phyloP scores from a whole-genome alignment of 768 basidiomycete genomes.

The Nevesoporus exiguus region DNA sequence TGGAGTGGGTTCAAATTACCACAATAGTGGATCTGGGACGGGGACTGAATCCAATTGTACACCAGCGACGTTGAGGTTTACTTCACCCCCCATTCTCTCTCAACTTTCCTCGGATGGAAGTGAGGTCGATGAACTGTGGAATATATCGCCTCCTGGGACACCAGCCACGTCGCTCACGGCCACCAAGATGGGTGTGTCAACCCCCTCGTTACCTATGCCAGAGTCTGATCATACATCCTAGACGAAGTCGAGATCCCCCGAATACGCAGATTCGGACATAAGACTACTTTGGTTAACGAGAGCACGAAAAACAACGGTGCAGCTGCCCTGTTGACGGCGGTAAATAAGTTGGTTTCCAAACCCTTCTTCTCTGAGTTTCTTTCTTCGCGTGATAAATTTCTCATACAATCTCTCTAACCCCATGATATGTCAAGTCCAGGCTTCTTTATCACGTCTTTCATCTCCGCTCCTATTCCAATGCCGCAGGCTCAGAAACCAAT shows the following conservation, averaged over 20 bases:
- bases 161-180: conserved; percentile 38
- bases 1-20: conserved; percentile 48
- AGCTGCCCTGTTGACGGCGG: conserved; percentile 11
- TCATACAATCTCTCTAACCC: conserved; percentile 22
- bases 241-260: conserved; percentile 56
- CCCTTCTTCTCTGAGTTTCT: conserved; percentile 12
- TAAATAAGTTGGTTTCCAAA: conserved; percentile 23
- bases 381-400: conserved; percentile 18
- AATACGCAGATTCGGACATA: conserved; percentile 42
- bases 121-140: conserved; percentile 51
- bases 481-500: conserved; percentile 17
- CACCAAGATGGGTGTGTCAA: conserved; percentile 48
- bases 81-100: conserved; percentile 39
- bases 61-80: conserved; percentile 37
- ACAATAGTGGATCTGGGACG: background rate
- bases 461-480: conserved; percentile 30
- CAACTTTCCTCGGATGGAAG: conserved; percentile 37
- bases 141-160: conserved; percentile 46
- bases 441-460: conserved; percentile 34
- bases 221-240: conserved; percentile 21
- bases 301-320: background rate
- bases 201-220: background rate
- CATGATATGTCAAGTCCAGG: conserved; percentile 29
- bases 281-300: conserved; percentile 11
- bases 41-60: conserved; percentile 6